A percentile compares a stretch with the other conserved stretches of the same genome.
phyloP scores from a whole-genome alignment of 441 rosid genomes.

The Aquilaria agallochum region DNA sequence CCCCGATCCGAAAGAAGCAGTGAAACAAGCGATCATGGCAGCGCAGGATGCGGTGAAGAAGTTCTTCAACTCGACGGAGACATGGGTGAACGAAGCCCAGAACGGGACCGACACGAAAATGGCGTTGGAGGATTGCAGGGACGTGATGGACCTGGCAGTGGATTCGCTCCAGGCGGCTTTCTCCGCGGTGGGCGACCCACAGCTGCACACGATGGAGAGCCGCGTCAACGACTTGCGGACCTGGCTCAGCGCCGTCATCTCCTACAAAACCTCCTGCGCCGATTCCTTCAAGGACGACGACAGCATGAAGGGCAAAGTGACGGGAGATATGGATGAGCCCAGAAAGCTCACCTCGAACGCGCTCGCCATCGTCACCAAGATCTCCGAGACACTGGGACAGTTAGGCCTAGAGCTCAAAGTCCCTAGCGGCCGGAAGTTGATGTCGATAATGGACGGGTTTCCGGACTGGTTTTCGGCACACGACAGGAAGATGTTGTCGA shows the following conservation, averaged over 20 bases:
- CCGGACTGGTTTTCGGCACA: no score
- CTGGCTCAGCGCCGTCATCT: conserved; percentile 35
- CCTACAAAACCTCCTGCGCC: conserved; percentile 28
- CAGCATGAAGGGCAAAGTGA: conserved; percentile 11
- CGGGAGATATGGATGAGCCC: conserved; percentile 23
- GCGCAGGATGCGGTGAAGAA: conserved; percentile 29
- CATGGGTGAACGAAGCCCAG: conserved; percentile 20
- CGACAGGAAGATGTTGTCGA: conserved; percentile 12
- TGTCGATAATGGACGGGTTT: neutral
- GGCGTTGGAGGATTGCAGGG: conserved; percentile 37
- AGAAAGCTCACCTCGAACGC: conserved; percentile 44
- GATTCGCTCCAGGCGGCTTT: conserved; percentile 28
- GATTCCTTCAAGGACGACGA: conserved; percentile 25
- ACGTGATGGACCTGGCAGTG: conserved; percentile 27
- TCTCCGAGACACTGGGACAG: conserved; percentile 29
- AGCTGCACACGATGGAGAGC: conserved; percentile 23
- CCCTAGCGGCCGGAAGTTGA: conserved; percentile 17
- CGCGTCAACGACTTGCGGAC: conserved; percentile 25
- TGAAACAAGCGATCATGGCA: conserved; percentile 40
- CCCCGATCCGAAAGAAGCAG: conserved; percentile 54
- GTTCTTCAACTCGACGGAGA: conserved; percentile 31
- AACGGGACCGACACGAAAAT: conserved; percentile 20
- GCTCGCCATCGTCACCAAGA: conserved; percentile 32
- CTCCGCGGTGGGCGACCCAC: conserved; percentile 28
- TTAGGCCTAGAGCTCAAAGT: conserved; percentile 30